phyloP scores from a whole-genome alignment of 495 filamentous ascomycete species.

The Tuber umbilicatum region DNA sequence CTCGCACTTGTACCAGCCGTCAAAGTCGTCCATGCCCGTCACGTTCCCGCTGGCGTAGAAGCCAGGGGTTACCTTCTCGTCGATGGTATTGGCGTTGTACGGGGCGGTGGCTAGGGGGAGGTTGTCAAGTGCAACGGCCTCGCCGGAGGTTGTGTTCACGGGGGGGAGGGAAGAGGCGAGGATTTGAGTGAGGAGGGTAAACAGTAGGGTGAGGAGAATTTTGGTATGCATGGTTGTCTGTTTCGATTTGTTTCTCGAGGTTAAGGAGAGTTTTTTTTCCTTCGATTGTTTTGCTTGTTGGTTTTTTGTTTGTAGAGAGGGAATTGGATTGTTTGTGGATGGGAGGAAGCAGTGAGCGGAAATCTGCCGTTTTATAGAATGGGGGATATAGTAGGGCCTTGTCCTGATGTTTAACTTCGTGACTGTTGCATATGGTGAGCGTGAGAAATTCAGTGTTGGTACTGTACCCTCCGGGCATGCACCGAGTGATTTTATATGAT shows the following conservation, averaged over 20 bases:
- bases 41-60: background rate
- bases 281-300: background rate
- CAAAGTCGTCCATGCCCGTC: background rate
- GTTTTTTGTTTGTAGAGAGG: background rate
- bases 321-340: background rate
- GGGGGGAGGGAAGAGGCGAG: background rate
- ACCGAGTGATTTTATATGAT: background rate
- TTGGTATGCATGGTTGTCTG: background rate
- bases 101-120: background rate
- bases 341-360: background rate
- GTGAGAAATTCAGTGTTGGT: background rate
- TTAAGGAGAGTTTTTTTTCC: background rate
- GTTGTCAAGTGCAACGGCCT: background rate
- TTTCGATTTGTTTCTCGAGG: background rate
- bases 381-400: background rate
- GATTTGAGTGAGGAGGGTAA: background rate
- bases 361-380: background rate
- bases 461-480: no score
- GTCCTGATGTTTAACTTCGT: background rate
- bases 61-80: background rate
- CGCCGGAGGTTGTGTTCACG: background rate
- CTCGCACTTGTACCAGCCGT: background rate
- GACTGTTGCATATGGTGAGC: background rate
- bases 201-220: background rate
- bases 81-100: background rate